A percentile compares a stretch with the other conserved stretches of the same genome.
Evolutionary conservation across 2,329 filamentous ascomycete genomes (phyloP).

Genomic region (Alternaria incomplexa): DNA sequence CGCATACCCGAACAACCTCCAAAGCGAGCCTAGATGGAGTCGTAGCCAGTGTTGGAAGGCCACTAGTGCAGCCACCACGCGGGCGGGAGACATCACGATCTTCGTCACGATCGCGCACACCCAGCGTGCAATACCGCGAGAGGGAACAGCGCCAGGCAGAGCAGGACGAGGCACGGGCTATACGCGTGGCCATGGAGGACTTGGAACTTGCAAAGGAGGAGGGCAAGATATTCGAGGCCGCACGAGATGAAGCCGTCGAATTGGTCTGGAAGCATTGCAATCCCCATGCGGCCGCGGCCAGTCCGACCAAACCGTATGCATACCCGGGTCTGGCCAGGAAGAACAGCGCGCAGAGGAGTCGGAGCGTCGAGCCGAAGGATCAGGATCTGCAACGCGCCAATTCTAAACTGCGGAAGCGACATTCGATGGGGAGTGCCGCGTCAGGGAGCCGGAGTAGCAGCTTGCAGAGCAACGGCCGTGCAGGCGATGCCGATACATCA

Average conservation of each 20-base stretch:
- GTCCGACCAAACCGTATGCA: slow-evolving; percentile 53
- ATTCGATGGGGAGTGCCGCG: slow-evolving; percentile 44
- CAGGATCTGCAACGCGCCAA: slow-evolving; percentile 41
- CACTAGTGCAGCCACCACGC: slow-evolving; percentile 44
- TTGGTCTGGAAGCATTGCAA: slow-evolving; percentile 79
- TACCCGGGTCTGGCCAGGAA: slow-evolving; percentile 70
- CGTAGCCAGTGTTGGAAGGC: slow-evolving; percentile 33
- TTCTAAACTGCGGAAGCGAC: slow-evolving; percentile 43
- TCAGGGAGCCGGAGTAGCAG: slow-evolving; percentile 47
- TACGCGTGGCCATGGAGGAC: slow-evolving; percentile 75
- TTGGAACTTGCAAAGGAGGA: slow-evolving; percentile 71
- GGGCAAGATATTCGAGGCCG: slow-evolving; percentile 68
- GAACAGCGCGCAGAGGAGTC: slow-evolving; percentile 69
- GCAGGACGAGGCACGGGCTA: slow-evolving; percentile 74
- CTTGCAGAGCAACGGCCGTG: slow-evolving; percentile 44
- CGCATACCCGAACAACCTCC: slow-evolving; percentile 39
- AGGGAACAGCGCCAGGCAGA: slow-evolving; percentile 79
- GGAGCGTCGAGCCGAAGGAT: slow-evolving; percentile 46
- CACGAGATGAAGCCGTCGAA: slow-evolving; percentile 78
- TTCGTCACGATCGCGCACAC: slow-evolving; percentile 57
- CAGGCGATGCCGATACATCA: slow-evolving; percentile 38
- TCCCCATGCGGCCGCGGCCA: slow-evolving; percentile 68
- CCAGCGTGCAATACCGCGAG: slow-evolving; percentile 71
- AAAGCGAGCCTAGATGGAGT: slow-evolving; percentile 39
- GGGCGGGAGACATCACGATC: slow-evolving; percentile 51